phyloP scores from a whole-genome alignment of 2,329 filamentous ascomycete species.

The Thelonectria discophora region DNA sequence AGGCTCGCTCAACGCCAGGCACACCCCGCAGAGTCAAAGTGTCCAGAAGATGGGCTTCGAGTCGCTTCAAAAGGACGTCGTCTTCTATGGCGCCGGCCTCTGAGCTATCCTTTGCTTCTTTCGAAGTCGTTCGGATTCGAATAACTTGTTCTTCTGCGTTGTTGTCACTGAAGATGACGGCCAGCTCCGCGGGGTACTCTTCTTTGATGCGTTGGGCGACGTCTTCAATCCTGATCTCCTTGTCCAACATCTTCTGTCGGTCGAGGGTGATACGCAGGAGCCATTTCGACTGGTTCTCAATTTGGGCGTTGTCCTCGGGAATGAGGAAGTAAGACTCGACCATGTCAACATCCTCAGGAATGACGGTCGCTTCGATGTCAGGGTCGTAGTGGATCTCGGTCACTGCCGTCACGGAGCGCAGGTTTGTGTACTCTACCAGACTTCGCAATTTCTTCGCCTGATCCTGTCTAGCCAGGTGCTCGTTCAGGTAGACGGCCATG shows the following conservation, averaged over 20 bases:
- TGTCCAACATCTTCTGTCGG: slow-evolving; percentile 94
- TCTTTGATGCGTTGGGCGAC: slow-evolving; percentile 91
- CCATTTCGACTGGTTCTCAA: slow-evolving; percentile 90
- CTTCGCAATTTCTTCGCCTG: slow-evolving; percentile 87
- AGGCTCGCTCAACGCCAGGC: slow-evolving; percentile 86
- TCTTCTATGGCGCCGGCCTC: slow-evolving; percentile 75
- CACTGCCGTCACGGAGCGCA: slow-evolving; percentile 88
- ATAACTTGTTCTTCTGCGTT: slow-evolving; percentile 96
- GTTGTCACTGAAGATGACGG: slow-evolving; percentile 96
- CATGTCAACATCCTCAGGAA: slow-evolving; percentile 89
- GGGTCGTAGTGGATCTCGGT: slow-evolving; percentile 99
- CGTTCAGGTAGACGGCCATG: slow-evolving; percentile 89
- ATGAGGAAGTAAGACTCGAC: slow-evolving; percentile 97
- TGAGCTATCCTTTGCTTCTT: slow-evolving; percentile 73
- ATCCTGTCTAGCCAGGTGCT: slow-evolving; percentile 73
- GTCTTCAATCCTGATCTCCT: slow-evolving; percentile 89
- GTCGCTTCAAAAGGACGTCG: slow-evolving; percentile 90
- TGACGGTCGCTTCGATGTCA: slow-evolving; percentile 83
- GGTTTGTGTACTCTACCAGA: slow-evolving; percentile 90
- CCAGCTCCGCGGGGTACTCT: slow-evolving; percentile 84
- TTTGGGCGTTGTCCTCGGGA: slow-evolving; percentile 74
- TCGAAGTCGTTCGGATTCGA: slow-evolving; percentile 80
- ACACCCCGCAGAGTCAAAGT: slow-evolving; percentile 92
- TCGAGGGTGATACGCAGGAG: slow-evolving; percentile 92
- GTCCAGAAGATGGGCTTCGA: slow-evolving; percentile 91